Evolutionary conservation across 257 asterid species (phyloP).

Genomic region (Plantago major): DNA sequence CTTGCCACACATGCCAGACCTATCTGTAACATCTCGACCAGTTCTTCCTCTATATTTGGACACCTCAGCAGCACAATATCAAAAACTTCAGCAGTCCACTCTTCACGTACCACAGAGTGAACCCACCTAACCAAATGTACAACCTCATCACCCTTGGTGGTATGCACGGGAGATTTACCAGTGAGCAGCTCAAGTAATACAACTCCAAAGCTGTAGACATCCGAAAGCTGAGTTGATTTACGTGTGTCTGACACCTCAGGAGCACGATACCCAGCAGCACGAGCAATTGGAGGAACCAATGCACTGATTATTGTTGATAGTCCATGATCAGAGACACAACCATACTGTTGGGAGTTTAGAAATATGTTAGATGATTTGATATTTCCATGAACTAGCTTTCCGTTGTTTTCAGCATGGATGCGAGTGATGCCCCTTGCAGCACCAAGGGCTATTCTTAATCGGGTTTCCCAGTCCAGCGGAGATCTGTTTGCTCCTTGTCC

Average conservation of each 20-base stretch:
- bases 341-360: constrained; percentile 51
- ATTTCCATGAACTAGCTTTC: constrained; percentile 87
- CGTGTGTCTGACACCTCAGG: constrained; percentile 81
- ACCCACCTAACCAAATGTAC: constrained; percentile 82
- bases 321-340: constrained; percentile 76
- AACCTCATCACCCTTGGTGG: constrained; percentile 62
- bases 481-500: constrained; percentile 44
- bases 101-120: constrained; percentile 83
- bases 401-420: constrained; percentile 58
- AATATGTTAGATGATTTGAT: constrained; percentile 75
- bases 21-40: constrained; percentile 77
- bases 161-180: constrained; percentile 71
- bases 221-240: constrained; percentile 65
- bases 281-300: constrained; percentile 67
- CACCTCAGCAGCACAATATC: constrained; percentile 67
- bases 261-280: constrained; percentile 87
- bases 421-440: constrained; percentile 80
- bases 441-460: constrained; percentile 66
- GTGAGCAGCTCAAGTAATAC: constrained; percentile 76
- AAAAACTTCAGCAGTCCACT: constrained; percentile 92
- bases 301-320: constrained; percentile 65
- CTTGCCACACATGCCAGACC: constrained; percentile 77
- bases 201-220: constrained; percentile 85
- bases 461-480: constrained; percentile 73
- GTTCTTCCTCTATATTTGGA: constrained; percentile 72